Evolutionary conservation across 805 yeast species (phyloP).

Genomic region (Kazachstania bromeliacearum): DNA sequence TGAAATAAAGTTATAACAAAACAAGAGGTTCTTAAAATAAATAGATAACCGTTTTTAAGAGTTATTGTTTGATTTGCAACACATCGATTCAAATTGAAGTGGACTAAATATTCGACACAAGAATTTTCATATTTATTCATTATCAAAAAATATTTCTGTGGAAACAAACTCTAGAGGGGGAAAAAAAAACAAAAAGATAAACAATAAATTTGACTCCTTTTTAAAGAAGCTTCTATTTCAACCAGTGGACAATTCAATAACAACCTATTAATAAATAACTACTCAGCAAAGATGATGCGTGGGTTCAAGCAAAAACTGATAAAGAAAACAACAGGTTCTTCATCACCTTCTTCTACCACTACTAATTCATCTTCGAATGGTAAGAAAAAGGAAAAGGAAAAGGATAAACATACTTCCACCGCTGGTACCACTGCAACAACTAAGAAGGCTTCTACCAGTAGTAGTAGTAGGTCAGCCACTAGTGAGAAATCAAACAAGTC

Average conservation of each 20-base stretch:
- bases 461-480: slow-evolving; percentile 10
- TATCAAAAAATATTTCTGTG: no score
- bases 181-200: background rate
- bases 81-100: no score
- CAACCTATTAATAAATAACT: no score
- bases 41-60: no score
- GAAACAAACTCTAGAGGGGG: no score
- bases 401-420: slow-evolving; percentile 31
- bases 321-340: slow-evolving; percentile 29
- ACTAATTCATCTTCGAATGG: slow-evolving; percentile 13
- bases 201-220: background rate
- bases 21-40: no score
- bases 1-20: no score
- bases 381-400: slow-evolving; percentile 36
- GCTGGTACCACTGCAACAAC: slow-evolving; percentile 8
- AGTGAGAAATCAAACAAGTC: slow-evolving; percentile 4
- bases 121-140: no score
- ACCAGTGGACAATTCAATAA: background rate
- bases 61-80: no score
- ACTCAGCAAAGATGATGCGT: slow-evolving; percentile 52
- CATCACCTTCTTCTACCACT: slow-evolving; percentile 19
- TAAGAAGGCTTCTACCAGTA: slow-evolving; percentile 13
- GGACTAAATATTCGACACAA: no score
- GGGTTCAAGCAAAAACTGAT: slow-evolving; percentile 53
- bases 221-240: background rate